Percentiles rank a stretch among this genome's conserved stretches.
These are phyloP conservation scores for Blastocystis sp. DNA, from an alignment of 352 stramenopile species.

Conservation along the genomic window DNA sequence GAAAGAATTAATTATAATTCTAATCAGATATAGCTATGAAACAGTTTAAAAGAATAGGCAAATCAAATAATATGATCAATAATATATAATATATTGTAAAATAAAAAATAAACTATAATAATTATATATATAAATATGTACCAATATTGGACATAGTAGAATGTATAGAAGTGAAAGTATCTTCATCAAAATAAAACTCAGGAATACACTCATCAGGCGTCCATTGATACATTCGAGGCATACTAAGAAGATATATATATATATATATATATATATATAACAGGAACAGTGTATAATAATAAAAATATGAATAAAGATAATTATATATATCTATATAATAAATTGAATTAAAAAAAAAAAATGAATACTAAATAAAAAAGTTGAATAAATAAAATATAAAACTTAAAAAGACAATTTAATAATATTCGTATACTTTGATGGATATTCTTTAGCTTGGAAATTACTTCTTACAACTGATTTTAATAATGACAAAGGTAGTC, in stretches of 20 bases:
- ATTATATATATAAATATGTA: slow-evolving; percentile 34
- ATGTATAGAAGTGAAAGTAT: slow-evolving; percentile 62
- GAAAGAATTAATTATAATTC: slow-evolving; percentile 8
- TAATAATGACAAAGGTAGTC: slow-evolving; percentile 62
- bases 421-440: slow-evolving; percentile 44
- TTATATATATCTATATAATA: no score
- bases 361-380: no score
- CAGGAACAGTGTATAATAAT: no score
- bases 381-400: no score
- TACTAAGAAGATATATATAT: no score
- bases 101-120: no score
- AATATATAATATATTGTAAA: slow-evolving; percentile 44
- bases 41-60: neutral
- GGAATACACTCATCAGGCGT: slow-evolving; percentile 81
- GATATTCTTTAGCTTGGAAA: slow-evolving; percentile 77
- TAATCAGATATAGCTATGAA: neutral
- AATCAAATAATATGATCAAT: slow-evolving; percentile 33
- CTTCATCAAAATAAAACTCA: slow-evolving; percentile 70
- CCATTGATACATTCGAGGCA: slow-evolving; percentile 70
- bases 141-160: slow-evolving; percentile 48
- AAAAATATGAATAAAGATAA: no score
- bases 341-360: no score
- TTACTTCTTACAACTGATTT: slow-evolving; percentile 61
- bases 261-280: no score
- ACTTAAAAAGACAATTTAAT: neutral